Evolutionary conservation across 2,329 filamentous ascomycete genomes (phyloP), one percentile per base, ranked within the genome.

Genomic region (Zasmidium angulare): DNA sequence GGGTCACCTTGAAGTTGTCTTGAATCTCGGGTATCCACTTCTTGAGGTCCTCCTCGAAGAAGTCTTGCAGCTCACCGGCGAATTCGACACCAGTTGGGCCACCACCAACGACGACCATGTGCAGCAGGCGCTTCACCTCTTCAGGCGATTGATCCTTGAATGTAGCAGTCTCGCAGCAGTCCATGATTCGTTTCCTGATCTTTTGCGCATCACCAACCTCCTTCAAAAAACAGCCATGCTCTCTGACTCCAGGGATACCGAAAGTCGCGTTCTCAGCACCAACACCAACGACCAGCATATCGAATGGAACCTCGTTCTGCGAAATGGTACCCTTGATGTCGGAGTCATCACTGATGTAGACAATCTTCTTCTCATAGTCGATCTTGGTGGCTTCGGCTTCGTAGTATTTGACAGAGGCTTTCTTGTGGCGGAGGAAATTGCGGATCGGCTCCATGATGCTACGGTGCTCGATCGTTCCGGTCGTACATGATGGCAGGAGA

Each of bases 381-480:
- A 99, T 91, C 80, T 95, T 93, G 72, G 90, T 96, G 59, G 91
- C 92, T 76, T 98, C 93, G 67, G 95, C 95, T 84, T 99, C 95
- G 84, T 96, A 99, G 84, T 89, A 99, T 78, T 92, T 95, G 76
- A 96, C 95, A 51, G 88, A 84, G 65, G 91, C 89, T 80, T 91
- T 92, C 85, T 98, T 98, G 81, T 95, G 90, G 73, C 93, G 90
- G 69, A 96, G 85, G 76, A 99, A 96, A 76, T 95, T 91, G 74
- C 95, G 91, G 71, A 99, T 89, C 58, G 95, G 95, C 82, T 99
- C 95, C 95, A 99, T 99, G 79, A 99, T 99, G 74, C 93, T 98
- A 76, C 95, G 91, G 82, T 98, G 95, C 84, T 99, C 95, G 77
- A 99, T 95, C 70, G 91, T 89, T 71, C 95, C 95, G 67, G 93